phyloP scores from a whole-genome alignment of 1,139 yeast genomes.

The Debaryomyces nepalensis region DNA sequence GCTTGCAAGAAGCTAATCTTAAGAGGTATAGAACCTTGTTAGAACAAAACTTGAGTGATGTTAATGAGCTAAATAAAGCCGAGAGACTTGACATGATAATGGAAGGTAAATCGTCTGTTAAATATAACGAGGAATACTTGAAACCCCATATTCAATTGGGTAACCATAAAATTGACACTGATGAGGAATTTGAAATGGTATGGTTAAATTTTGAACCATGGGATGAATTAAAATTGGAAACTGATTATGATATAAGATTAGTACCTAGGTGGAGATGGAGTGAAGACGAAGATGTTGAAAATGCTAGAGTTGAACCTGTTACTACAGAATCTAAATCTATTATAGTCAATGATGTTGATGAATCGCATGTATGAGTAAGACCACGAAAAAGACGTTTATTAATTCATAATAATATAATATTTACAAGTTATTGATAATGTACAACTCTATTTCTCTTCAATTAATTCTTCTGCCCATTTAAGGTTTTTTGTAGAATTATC shows the following conservation, averaged over 20 bases:
- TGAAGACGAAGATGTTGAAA: conserved; percentile 14
- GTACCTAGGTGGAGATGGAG: conserved; percentile 43
- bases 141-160: conserved; percentile 49
- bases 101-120: conserved; percentile 37
- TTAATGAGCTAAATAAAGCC: conserved; percentile 44
- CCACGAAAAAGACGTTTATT: conserved; percentile 8
- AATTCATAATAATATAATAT: conserved; percentile 9
- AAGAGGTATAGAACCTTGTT: conserved; percentile 28
- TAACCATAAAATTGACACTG: conserved; percentile 39
- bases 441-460: conserved; percentile 22
- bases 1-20: conserved; percentile 29
- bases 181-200: conserved; percentile 49
- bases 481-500: conserved; percentile 25
- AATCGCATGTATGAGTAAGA: conserved; percentile 11
- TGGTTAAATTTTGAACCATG: conserved; percentile 58
- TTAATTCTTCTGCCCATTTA: conserved; percentile 44
- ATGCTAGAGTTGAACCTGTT: not conserved
- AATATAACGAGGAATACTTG: conserved; percentile 27
- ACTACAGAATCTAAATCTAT: not conserved
- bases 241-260: conserved; percentile 49
- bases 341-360: conserved; percentile 10
- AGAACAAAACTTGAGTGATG: conserved; percentile 31
- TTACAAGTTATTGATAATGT: conserved; percentile 11
- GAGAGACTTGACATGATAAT: conserved; percentile 40
- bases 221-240: conserved; percentile 52